Percentiles rank a stretch among this genome's conserved stretches.
Evolutionary conservation across 345 rosid species (phyloP).

Genomic region (Arabis alpina): DNA sequence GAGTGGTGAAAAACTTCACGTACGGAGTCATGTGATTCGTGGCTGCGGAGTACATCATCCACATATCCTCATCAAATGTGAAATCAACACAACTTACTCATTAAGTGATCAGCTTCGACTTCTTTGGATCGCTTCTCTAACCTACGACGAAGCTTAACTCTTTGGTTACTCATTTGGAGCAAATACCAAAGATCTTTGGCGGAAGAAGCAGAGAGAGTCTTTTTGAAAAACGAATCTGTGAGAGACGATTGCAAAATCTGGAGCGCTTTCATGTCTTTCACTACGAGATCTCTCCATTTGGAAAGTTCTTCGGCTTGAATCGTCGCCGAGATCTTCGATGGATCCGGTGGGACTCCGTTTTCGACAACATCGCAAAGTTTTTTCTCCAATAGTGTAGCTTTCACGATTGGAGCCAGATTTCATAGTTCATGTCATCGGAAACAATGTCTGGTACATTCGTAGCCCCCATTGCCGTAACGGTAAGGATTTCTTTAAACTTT

Average conservation of each 20-base stretch:
- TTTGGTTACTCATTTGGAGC: slow-evolving; percentile 25
- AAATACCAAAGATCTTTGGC: slow-evolving; percentile 33
- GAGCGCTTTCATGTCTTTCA: slow-evolving; percentile 34
- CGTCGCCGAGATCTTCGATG: slow-evolving; percentile 25
- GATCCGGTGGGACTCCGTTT: slow-evolving; percentile 30
- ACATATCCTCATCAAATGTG: slow-evolving; percentile 22
- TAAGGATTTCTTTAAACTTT: no score
- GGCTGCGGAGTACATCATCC: slow-evolving; percentile 29
- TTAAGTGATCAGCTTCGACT: not conserved
- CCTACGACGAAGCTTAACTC: not conserved
- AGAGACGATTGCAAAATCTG: slow-evolving; percentile 25
- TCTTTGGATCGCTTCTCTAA: not conserved
- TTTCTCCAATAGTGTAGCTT: slow-evolving; percentile 1
- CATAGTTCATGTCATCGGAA: not conserved
- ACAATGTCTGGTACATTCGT: no score
- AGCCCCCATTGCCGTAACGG: no score
- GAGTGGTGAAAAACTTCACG: no score
- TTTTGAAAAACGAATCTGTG: slow-evolving; percentile 5
- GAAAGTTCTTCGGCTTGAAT: slow-evolving; percentile 10
- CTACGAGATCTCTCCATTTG: slow-evolving; percentile 20
- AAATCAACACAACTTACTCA: not conserved
- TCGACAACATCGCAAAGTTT: slow-evolving; percentile 26
- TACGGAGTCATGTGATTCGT: not conserved
- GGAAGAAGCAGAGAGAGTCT: slow-evolving; percentile 9
- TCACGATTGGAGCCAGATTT: slow-evolving; percentile 10